Evolutionary conservation across 176 grass and related monocot species (phyloP).

Genomic region (Musa schizocarpa): DNA sequence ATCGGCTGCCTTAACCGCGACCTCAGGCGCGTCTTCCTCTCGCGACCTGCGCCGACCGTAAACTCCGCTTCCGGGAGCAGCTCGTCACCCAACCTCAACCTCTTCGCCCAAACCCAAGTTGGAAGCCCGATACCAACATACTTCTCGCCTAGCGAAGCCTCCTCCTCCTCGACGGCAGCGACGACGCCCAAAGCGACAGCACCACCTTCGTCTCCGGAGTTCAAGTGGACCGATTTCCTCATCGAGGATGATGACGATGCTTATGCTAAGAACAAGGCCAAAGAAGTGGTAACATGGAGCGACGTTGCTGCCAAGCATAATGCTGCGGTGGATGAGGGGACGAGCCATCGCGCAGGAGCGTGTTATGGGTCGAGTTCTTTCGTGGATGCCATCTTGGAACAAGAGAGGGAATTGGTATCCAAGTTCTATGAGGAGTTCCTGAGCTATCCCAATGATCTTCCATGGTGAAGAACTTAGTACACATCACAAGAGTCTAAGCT

Average conservation of each 20-base stretch:
- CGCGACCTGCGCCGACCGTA: constrained; percentile 4
- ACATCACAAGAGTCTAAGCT: no score
- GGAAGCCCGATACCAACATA: background rate
- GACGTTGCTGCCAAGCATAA: background rate
- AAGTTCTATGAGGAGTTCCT: constrained; percentile 43
- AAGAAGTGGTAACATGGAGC: no score
- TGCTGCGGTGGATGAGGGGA: background rate
- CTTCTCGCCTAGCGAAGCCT: background rate
- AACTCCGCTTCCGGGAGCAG: constrained; percentile 19
- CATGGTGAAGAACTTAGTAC: no score
- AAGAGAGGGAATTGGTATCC: constrained; percentile 57
- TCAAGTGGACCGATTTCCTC: constrained; percentile 30
- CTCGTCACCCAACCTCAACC: constrained; percentile 4
- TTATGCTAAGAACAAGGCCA: background rate
- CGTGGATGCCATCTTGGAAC: constrained; percentile 77
- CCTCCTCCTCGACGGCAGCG: background rate
- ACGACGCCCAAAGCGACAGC: background rate
- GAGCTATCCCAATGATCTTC: constrained; percentile 19
- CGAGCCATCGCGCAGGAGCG: background rate
- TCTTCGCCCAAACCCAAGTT: constrained; percentile 19
- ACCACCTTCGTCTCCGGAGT: background rate
- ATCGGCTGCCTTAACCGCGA: constrained; percentile 23
- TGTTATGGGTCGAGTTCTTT: constrained; percentile 49
- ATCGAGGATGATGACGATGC: background rate
- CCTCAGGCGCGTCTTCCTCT: constrained; percentile 38